These are phyloP conservation scores for Coniophora puteana DNA, from an alignment of 1,284 basidiomycete genomes.

Conservation along the genomic window DNA sequence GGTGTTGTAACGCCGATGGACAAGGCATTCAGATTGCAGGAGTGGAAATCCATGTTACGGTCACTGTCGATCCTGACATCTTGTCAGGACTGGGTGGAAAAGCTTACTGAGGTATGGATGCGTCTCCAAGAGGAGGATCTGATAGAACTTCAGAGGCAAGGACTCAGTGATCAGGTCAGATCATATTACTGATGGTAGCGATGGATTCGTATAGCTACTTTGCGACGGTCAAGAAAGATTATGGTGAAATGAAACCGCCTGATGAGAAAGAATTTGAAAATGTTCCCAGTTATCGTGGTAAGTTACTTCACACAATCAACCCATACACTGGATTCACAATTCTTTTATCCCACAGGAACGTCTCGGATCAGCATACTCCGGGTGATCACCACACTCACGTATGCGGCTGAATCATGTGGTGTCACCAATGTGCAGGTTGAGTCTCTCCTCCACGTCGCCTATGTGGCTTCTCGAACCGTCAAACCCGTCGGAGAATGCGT, in stretches of 20 bases:
- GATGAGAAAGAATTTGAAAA: conserved; percentile 9
- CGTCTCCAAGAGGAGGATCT: conserved; percentile 12
- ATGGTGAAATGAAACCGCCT: conserved; percentile 10
- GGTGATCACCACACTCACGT: conserved; percentile 19
- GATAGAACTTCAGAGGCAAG: conserved; percentile 7
- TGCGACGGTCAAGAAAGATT: too few species aligned
- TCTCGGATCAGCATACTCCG: conserved; percentile 17
- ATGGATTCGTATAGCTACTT: conserved; percentile 12
- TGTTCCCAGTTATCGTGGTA: conserved; percentile 21
- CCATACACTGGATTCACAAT: too few species aligned
- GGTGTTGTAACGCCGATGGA: conserved; percentile 15
- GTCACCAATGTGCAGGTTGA: conserved; percentile 18
- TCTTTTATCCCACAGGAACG: conserved; percentile 10
- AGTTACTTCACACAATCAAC: too few species aligned
- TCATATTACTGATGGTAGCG: too few species aligned
- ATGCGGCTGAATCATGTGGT: conserved; percentile 13
- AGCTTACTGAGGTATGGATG: conserved; percentile 14
- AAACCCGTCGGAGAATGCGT: conserved; percentile 5
- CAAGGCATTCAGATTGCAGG: conserved; percentile 5
- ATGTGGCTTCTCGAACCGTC: conserved; percentile 15
- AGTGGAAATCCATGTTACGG: conserved; percentile 12
- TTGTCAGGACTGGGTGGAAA: conserved; percentile 11
- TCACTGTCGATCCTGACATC: conserved; percentile 9
- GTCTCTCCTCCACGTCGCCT: conserved; percentile 23
- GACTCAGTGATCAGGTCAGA: too few species aligned